Percentiles rank a stretch among this genome's conserved stretches.
phyloP scores from a whole-genome alignment of 176 grass and related monocot species.

The Zizania latifolia region DNA sequence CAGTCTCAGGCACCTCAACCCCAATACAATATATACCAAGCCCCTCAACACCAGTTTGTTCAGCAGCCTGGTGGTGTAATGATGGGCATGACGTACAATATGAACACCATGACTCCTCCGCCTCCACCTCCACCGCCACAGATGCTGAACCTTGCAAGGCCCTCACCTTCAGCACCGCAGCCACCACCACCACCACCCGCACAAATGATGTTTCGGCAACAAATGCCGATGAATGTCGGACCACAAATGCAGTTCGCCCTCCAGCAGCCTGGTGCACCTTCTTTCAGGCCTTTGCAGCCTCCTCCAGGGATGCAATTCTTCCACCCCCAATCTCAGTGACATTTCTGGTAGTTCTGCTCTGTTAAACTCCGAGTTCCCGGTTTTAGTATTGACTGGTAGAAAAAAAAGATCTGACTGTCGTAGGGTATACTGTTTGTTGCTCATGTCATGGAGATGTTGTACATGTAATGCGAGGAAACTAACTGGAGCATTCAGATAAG shows the following conservation, averaged over 20 bases:
- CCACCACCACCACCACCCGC: slow-evolving; percentile 21
- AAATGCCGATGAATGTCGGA: slow-evolving; percentile 46
- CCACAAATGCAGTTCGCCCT: slow-evolving; percentile 51
- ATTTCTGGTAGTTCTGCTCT: slow-evolving; percentile 35
- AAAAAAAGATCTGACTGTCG: slow-evolving; percentile 39
- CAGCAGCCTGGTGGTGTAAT: slow-evolving; percentile 64
- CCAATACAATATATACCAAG: slow-evolving; percentile 59
- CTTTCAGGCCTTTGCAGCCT: slow-evolving; percentile 72
- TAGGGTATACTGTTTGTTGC: slow-evolving; percentile 37
- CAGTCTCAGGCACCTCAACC: slow-evolving; percentile 42
- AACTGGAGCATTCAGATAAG: slow-evolving; percentile 13
- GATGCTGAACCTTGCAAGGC: slow-evolving; percentile 55
- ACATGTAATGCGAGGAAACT: slow-evolving; percentile 50
- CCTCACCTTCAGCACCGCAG: slow-evolving; percentile 31
- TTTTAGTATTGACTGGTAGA: slow-evolving; percentile 40
- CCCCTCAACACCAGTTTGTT: slow-evolving; percentile 52
- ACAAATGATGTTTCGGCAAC: slow-evolving; percentile 45
- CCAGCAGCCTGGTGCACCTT: slow-evolving; percentile 44
- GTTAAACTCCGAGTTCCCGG: slow-evolving; percentile 35
- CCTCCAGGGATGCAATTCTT: slow-evolving; percentile 80
- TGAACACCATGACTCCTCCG: slow-evolving; percentile 30
- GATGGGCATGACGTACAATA: slow-evolving; percentile 63
- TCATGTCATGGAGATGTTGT: slow-evolving; percentile 34
- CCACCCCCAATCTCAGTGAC: slow-evolving; percentile 59
- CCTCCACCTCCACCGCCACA: slow-evolving; percentile 32